phyloP scores from a whole-genome alignment of 1,284 basidiomycete genomes.

The Meira nashicola region DNA sequence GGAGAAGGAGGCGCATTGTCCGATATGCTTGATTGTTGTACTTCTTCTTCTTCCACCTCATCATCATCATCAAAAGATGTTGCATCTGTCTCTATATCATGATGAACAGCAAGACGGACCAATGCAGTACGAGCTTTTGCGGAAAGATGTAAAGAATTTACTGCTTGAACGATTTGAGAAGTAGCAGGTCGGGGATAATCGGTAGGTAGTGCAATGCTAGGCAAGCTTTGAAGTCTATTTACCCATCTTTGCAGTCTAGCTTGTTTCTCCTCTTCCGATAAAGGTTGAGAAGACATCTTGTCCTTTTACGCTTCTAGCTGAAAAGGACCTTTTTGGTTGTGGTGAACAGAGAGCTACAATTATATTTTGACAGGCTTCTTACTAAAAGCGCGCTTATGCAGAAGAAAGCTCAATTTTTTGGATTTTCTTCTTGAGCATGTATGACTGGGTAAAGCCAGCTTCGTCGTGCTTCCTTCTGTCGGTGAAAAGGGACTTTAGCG shows the following conservation, averaged over 20 bases:
- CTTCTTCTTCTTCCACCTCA: constrained; percentile 21
- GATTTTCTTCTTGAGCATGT: no score
- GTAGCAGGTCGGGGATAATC: constrained; percentile 82
- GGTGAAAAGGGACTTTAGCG: no score
- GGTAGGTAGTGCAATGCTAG: constrained; percentile 86
- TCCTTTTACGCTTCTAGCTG: not conserved
- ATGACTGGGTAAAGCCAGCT: no score
- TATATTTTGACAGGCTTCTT: no score
- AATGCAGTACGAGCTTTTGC: constrained; percentile 33
- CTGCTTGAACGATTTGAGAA: constrained; percentile 43
- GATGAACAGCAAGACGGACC: constrained; percentile 62
- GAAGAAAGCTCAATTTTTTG: no score
- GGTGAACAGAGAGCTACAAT: no score
- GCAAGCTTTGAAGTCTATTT: constrained; percentile 61
- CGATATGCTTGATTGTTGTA: not conserved
- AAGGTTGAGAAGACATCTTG: not conserved
- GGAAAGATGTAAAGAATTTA: constrained; percentile 38
- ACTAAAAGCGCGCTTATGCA: no score
- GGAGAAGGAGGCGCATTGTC: constrained; percentile 62
- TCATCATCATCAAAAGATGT: constrained; percentile 18
- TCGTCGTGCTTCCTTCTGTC: no score
- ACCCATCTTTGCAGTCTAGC: constrained; percentile 42
- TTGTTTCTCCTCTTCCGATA: constrained; percentile 11
- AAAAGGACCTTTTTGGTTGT: no score
- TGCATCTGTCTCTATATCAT: constrained; percentile 61